These are phyloP conservation scores for Pelargonium cotyledonis DNA, from an alignment of 441 rosid genomes.

Conservation along the genomic window DNA sequence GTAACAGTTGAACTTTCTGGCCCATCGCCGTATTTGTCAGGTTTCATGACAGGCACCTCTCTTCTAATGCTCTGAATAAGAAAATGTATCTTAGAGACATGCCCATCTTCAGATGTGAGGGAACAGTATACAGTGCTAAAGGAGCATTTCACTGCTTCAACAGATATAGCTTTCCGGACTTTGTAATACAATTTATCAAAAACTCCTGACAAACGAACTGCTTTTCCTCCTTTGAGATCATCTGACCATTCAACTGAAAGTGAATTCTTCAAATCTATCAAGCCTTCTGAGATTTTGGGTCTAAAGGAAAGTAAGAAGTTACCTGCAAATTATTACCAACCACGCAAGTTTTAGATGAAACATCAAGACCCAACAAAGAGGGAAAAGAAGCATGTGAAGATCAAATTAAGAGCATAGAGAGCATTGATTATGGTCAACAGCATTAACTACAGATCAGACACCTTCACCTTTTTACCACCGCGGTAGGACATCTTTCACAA, in stretches of 20 bases:
- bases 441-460: not conserved
- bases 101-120: slow-evolving; percentile 46
- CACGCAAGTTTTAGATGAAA: slow-evolving; percentile 17
- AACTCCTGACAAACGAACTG: slow-evolving; percentile 77
- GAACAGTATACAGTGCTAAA: slow-evolving; percentile 68
- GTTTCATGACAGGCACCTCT: slow-evolving; percentile 66
- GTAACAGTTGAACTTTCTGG: slow-evolving; percentile 45
- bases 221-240: slow-evolving; percentile 88
- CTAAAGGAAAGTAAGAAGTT: slow-evolving; percentile 88
- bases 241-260: slow-evolving; percentile 82
- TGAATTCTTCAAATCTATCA: slow-evolving; percentile 31
- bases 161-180: slow-evolving; percentile 66
- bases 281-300: slow-evolving; percentile 55
- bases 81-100: slow-evolving; percentile 59
- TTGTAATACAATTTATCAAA: slow-evolving; percentile 74
- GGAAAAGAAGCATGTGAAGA: slow-evolving; percentile 1
- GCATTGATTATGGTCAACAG: not conserved
- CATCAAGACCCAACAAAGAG: slow-evolving; percentile 8
- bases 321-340: slow-evolving; percentile 50
- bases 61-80: slow-evolving; percentile 69
- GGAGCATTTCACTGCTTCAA: slow-evolving; percentile 53
- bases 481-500: not conserved
- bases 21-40: slow-evolving; percentile 43
- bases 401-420: not conserved
- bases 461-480: not conserved